phyloP scores from a whole-genome alignment of 2,329 filamentous ascomycete genomes.

The Diaporthe velutina region DNA sequence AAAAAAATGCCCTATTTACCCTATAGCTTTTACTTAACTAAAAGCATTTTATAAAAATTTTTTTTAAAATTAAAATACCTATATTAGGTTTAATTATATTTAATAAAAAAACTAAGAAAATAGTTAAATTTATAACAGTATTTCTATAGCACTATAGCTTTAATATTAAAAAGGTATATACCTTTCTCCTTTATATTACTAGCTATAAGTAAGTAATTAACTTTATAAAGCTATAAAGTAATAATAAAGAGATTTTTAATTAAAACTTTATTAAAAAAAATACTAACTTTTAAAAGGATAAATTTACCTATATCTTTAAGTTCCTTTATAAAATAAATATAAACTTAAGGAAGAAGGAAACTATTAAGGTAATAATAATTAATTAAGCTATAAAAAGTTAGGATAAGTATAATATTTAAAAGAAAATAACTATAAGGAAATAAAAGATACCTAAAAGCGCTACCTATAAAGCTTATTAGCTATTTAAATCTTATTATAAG shows the following conservation, averaged over 20 bases:
- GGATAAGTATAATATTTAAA: background rate
- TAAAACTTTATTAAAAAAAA: background rate
- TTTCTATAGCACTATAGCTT: background rate
- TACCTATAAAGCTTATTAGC: background rate
- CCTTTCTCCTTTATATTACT: background rate
- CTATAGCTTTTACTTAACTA: background rate
- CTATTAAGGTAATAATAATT: background rate
- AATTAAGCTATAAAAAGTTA: background rate
- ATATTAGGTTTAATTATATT: background rate
- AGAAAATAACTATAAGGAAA: background rate
- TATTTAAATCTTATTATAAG: background rate
- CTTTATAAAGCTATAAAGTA: background rate
- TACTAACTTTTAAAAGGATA: background rate
- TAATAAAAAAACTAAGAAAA: background rate
- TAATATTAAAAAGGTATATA: background rate
- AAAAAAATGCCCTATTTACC: background rate
- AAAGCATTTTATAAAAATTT: background rate
- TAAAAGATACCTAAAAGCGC: accelerated
- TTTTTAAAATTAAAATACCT: background rate
- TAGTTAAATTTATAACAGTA: background rate
- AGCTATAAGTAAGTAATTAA: background rate
- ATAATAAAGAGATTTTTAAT: background rate
- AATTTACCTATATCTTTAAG: background rate
- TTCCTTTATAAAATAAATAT: background rate
- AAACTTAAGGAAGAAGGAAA: background rate